Evolutionary conservation across 1,139 yeast genomes (phyloP), one percentile per base, ranked within the genome.

Genomic region (Williopsis jadinii): DNA sequence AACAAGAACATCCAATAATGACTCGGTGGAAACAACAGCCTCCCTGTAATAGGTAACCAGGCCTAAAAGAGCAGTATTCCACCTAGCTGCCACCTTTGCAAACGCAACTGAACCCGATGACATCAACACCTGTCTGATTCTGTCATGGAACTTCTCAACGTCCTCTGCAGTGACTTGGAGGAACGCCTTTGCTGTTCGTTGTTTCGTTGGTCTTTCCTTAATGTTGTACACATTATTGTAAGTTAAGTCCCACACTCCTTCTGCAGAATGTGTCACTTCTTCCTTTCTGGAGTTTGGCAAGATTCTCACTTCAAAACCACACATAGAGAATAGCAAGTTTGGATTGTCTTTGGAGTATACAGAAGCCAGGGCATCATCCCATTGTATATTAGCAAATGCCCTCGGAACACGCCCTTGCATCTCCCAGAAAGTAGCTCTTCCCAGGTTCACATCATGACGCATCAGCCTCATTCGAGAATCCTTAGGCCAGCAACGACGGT

Each of bases 61-160:
- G 0, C 97, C 76, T 42, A 92, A 77, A 44, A 94, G 67, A 0
- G 97, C 92, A 1, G 97, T 87, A 56, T 94, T 94, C 99, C 99
- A 94, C 56, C 87, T 87, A 33, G 94, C 82, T 2, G 95, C 96
- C 46, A 92, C 85, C 60, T 88, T 92, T 0, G 97, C 84, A 60
- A 94, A 94, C 0, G 99, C 87, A 0, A 97, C 82, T 0, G 97
- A 86, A 0, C 98, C 98, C 0, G 97, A 84, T 3, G 96, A 82
- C 95, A 92, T 86, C 52, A 94, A 70, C 39, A 94, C 82, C 57
- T 92, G 97, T 31, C 97, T 72, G 34, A 92, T 83, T 46, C 95
- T 72, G 57, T 85, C 85, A 52, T 84, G 80, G 65, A 94, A 94
- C 41, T 76, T 75, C 31, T 81, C 84, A 39, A 92, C 80, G 44